Conservation (phyloP, 257 asterid genomes). For the Solanum ossicruentum region DNA sequence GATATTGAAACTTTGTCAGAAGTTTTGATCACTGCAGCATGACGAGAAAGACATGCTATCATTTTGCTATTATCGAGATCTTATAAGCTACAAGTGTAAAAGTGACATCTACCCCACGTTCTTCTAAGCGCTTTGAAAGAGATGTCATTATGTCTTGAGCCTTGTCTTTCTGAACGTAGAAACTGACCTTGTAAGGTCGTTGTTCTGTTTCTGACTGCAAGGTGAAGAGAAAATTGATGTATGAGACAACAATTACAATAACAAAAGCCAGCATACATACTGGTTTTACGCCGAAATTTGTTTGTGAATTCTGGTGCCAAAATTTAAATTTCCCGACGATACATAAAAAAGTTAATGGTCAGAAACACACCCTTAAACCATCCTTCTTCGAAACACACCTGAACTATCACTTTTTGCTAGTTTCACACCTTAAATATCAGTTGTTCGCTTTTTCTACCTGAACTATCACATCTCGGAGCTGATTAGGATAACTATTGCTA, state of each 20-base stretch:
- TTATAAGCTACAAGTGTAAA: not conserved
- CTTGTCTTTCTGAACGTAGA: conserved; percentile 65
- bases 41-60: not conserved
- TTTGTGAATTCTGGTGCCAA: not conserved
- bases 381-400: not conserved
- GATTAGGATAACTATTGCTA: not conserved
- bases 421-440: not conserved
- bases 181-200: conserved; percentile 86
- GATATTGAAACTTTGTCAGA: not conserved
- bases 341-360: not conserved
- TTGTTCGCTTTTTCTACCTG: not conserved
- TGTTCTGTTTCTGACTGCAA: conserved; percentile 95
- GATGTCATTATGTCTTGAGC: conserved; percentile 46
- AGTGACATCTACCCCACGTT: conserved; percentile 62
- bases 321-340: not conserved
- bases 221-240: not conserved
- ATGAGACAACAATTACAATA: not conserved
- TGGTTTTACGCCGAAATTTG: not conserved
- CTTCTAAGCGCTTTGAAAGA: conserved; percentile 40
- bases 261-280: not conserved
- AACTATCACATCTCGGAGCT: not conserved
- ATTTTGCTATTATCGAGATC: not conserved
- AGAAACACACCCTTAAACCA: too few relatives aligned
- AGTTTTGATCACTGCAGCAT: not conserved
- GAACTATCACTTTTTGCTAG: not conserved